Evolutionary conservation across 2,329 filamentous ascomycete genomes (phyloP).

Genomic region (Diaporthe eres): DNA sequence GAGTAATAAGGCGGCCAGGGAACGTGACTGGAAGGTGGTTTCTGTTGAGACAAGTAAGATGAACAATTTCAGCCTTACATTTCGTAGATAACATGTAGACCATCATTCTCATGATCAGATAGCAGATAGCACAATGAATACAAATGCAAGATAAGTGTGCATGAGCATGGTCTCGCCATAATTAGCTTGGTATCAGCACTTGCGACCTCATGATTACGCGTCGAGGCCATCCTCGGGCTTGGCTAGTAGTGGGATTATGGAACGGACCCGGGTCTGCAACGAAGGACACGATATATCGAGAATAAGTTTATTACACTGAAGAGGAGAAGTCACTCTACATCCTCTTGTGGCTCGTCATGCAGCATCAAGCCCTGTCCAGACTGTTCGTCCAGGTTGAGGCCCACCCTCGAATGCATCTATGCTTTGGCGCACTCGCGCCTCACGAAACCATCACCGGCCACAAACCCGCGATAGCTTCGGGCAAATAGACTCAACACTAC

Average conservation of each 20-base stretch:
- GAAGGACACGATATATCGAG: not conserved
- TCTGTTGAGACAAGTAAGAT: not conserved
- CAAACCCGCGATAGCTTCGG: slow-evolving; percentile 5
- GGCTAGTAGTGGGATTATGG: not conserved
- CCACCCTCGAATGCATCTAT: too few relatives aligned
- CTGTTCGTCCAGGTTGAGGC: not conserved
- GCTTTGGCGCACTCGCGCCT: not conserved
- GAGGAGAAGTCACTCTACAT: slow-evolving; percentile 9
- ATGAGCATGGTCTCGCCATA: not conserved
- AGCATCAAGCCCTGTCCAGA: too few relatives aligned
- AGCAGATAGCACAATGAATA: not conserved
- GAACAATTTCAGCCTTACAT: not conserved
- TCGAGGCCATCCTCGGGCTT: not conserved
- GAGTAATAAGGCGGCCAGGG: not conserved
- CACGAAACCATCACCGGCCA: not conserved
- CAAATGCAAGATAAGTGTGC: not conserved
- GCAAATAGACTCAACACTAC: slow-evolving; percentile 4
- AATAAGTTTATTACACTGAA: not conserved
- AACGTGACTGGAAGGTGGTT: not conserved
- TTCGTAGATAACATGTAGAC: not conserved
- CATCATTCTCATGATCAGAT: too few relatives aligned
- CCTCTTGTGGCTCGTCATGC: not conserved
- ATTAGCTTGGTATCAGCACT: not conserved
- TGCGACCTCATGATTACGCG: not conserved
- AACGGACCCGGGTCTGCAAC: slow-evolving; percentile 20